Conservation (phyloP, 495 filamentous ascomycete genomes). For the Penicillium salamii region DNA sequence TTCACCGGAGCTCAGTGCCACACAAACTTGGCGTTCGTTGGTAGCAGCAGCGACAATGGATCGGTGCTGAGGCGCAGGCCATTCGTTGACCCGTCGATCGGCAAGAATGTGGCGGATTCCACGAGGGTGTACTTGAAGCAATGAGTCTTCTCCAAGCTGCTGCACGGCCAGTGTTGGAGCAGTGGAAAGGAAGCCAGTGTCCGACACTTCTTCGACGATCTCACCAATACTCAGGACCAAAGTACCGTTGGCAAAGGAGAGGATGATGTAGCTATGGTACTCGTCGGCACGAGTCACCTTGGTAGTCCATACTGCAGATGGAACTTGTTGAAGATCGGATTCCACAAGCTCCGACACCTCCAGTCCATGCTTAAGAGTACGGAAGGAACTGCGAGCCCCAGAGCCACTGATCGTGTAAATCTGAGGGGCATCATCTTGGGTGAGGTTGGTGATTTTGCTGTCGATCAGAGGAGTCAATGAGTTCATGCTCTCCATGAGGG, state of each 20-base stretch:
- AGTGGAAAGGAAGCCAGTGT: slow-evolving; percentile 84
- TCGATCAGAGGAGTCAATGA: slow-evolving; percentile 89
- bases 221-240: slow-evolving; percentile 93
- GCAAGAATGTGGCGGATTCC: slow-evolving; percentile 87
- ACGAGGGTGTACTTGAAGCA: slow-evolving; percentile 92
- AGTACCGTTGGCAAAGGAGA: slow-evolving; percentile 68
- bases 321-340: slow-evolving; percentile 80
- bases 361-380: slow-evolving; percentile 87
- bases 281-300: slow-evolving; percentile 80
- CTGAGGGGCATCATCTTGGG: slow-evolving; percentile 90
- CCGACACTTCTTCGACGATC: slow-evolving; percentile 90
- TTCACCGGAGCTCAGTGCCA: slow-evolving; percentile 91
- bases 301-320: slow-evolving; percentile 91
- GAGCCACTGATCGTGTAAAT: slow-evolving; percentile 91
- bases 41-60: slow-evolving; percentile 95
- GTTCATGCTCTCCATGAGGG: slow-evolving; percentile 79
- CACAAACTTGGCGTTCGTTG: slow-evolving; percentile 88
- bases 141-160: slow-evolving; percentile 86
- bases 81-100: slow-evolving; percentile 83
- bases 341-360: slow-evolving; percentile 93
- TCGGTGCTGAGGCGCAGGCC: slow-evolving; percentile 88
- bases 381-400: slow-evolving; percentile 83
- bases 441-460: slow-evolving; percentile 84
- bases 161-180: slow-evolving; percentile 89
- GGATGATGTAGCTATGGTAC: slow-evolving; percentile 76